phyloP scores from a whole-genome alignment of 257 asterid species.

The Parsonsia alboflavescens region DNA sequence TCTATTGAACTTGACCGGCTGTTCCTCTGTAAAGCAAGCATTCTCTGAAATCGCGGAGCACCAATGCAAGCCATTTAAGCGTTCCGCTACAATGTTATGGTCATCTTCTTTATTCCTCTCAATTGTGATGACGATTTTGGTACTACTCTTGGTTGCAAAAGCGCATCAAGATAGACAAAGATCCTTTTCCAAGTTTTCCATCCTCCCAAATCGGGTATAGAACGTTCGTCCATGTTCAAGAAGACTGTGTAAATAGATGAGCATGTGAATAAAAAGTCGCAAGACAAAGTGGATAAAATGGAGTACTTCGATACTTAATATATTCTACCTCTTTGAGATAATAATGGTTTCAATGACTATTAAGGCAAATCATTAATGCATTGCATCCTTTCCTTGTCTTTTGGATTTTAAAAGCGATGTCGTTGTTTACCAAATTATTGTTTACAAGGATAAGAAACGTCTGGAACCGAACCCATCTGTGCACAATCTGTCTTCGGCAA shows the following conservation, averaged over 20 bases:
- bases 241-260: not conserved
- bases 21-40: conserved; percentile 37
- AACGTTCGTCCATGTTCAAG: not conserved
- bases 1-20: conserved; percentile 31
- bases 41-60: conserved; percentile 28
- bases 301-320: not conserved
- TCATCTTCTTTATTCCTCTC: conserved; percentile 42
- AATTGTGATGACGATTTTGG: conserved; percentile 34
- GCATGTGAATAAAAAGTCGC: not conserved
- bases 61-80: conserved; percentile 44
- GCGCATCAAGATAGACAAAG: conserved; percentile 35
- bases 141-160: conserved; percentile 34
- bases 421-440: too few species aligned
- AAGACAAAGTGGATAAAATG: not conserved
- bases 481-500: too few species aligned
- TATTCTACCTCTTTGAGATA: too few species aligned
- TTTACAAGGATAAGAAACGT: too few species aligned
- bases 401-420: too few species aligned
- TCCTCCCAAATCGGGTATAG: conserved; percentile 19
- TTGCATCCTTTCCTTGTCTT: too few species aligned
- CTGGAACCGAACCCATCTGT: too few species aligned
- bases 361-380: too few species aligned
- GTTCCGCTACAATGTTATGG: conserved; percentile 32
- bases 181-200: conserved; percentile 25
- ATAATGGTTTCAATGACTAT: too few species aligned